phyloP scores from a whole-genome alignment of 2,329 filamentous ascomycete species.

The Cladosporium sp. region DNA sequence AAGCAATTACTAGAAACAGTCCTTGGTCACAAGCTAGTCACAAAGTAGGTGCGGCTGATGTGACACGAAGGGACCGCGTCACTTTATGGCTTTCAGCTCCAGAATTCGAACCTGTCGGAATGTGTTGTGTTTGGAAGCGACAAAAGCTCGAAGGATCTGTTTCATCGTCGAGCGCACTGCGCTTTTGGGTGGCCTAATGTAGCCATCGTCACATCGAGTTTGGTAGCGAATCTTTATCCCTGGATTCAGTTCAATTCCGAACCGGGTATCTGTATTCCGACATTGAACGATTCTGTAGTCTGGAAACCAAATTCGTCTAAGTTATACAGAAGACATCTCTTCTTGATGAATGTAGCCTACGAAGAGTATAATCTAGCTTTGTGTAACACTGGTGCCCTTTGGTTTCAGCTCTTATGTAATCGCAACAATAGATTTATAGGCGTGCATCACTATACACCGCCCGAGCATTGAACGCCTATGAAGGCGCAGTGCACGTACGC shows the following conservation, averaged over 20 bases:
- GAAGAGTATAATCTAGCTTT: background rate
- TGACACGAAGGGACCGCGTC: background rate
- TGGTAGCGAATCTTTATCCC: background rate
- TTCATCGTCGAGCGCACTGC: background rate
- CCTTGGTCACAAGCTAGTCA: background rate
- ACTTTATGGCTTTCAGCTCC: background rate
- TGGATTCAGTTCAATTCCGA: background rate
- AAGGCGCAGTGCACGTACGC: background rate
- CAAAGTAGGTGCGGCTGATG: background rate
- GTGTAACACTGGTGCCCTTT: background rate
- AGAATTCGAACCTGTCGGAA: background rate
- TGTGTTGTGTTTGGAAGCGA: background rate
- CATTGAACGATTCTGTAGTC: background rate
- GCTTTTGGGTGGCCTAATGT: background rate
- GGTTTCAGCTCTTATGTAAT: background rate
- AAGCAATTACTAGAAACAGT: background rate
- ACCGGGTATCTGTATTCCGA: background rate
- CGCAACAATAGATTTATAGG: background rate
- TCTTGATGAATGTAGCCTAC: background rate
- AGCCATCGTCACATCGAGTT: background rate
- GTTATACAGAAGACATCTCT: background rate
- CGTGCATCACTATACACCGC: background rate
- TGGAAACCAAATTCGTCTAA: background rate
- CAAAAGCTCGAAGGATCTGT: background rate
- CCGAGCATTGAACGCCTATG: background rate